Evolutionary conservation across 768 basidiomycete genomes (phyloP).

Genomic region (Amanita jacksonii): DNA sequence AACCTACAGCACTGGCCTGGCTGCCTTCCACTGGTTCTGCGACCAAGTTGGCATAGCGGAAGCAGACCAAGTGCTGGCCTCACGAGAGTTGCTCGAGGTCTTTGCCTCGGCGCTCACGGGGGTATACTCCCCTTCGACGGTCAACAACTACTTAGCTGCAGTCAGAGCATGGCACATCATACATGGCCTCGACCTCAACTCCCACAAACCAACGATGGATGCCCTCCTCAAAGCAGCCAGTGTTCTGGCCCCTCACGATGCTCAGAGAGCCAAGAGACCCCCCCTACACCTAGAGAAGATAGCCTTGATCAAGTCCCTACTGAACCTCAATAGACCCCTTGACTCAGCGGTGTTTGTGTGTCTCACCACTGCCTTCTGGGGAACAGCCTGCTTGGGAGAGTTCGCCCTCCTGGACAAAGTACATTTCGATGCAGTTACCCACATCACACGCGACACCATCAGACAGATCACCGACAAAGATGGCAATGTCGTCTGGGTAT

Average conservation of each 20-base stretch:
- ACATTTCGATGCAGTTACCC: no score
- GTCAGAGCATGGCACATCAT: no score
- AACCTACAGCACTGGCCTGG: slow-evolving; percentile 30
- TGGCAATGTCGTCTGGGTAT: no score
- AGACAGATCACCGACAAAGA: no score
- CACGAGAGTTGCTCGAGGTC: slow-evolving; percentile 14
- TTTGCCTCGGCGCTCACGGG: slow-evolving; percentile 25
- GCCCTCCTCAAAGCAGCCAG: no score
- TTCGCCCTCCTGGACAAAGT: slow-evolving; percentile 30
- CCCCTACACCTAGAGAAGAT: slow-evolving; percentile 14
- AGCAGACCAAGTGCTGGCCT: no score
- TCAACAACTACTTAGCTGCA: slow-evolving; percentile 31
- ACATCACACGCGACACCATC: no score
- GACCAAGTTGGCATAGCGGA: no score
- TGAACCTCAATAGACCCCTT: slow-evolving; percentile 21
- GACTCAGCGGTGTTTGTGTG: slow-evolving; percentile 28
- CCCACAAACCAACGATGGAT: no score
- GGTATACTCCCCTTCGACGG: slow-evolving; percentile 19
- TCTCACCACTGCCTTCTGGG: slow-evolving; percentile 29
- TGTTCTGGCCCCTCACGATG: slow-evolving; percentile 19
- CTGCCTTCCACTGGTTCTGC: no score
- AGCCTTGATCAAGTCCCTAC: slow-evolving; percentile 6
- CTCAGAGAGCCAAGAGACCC: no score
- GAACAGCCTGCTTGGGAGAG: slow-evolving; percentile 24
- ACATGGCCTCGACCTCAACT: no score